Conservation (phyloP, 441 rosid genomes). For the Pelargonium australe region DNA sequence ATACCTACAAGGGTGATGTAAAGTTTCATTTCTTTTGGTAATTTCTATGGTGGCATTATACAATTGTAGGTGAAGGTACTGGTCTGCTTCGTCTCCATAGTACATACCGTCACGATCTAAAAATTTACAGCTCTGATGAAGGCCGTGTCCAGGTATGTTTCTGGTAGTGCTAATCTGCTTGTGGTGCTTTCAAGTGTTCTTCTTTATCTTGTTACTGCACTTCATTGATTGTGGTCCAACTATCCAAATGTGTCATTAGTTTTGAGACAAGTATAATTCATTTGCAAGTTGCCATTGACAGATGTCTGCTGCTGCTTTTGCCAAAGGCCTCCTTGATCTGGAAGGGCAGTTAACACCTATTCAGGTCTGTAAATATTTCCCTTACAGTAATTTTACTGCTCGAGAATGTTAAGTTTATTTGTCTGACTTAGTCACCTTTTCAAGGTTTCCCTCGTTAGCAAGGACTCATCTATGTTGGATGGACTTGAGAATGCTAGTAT, state of each 20-base stretch:
- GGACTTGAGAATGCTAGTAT: constrained; percentile 96
- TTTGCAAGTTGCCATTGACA: constrained; percentile 29
- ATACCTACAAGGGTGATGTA: neutral
- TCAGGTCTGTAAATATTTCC: constrained; percentile 50
- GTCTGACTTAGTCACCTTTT: constrained; percentile 24
- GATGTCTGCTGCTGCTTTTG: constrained; percentile 99
- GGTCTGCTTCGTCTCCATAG: constrained; percentile 99
- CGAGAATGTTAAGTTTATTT: constrained; percentile 19
- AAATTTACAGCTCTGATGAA: constrained; percentile 99
- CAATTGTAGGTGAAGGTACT: constrained; percentile 89
- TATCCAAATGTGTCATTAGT: neutral
- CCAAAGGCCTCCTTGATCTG: constrained; percentile 98
- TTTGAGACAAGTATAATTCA: neutral
- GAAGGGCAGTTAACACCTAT: constrained; percentile 99
- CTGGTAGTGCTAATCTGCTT: constrained; percentile 12
- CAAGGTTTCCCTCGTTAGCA: constrained; percentile 99
- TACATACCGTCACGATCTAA: constrained; percentile 98
- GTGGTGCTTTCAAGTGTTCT: constrained; percentile 4
- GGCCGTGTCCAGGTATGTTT: constrained; percentile 94
- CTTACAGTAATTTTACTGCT: constrained; percentile 15
- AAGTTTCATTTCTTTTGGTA: constrained; percentile 5
- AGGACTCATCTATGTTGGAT: constrained; percentile 99
- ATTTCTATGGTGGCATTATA: constrained; percentile 21
- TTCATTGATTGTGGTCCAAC: constrained; percentile 3
- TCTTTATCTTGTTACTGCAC: too few relatives aligned